phyloP scores from a whole-genome alignment of 2,329 filamentous ascomycete species.

The Venturia pyrina region DNA sequence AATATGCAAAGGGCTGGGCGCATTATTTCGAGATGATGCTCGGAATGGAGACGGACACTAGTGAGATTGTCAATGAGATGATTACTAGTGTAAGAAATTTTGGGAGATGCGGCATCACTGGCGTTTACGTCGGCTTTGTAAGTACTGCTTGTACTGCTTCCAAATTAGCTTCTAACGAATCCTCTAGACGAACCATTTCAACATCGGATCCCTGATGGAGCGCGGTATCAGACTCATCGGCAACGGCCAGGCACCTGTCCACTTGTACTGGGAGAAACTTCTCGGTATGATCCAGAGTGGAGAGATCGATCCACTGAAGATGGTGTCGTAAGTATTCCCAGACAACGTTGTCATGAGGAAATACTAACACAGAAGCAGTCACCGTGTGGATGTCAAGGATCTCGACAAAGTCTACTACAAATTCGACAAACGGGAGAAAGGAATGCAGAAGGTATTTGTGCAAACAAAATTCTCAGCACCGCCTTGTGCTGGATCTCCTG shows the following conservation, averaged over 20 bases:
- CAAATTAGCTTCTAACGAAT: constrained; percentile 3
- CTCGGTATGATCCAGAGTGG: constrained; percentile 56
- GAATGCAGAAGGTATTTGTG: constrained; percentile 73
- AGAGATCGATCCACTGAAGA: constrained; percentile 64
- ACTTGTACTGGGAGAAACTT: constrained; percentile 76
- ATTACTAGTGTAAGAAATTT: constrained; percentile 62
- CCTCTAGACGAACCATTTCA: constrained; percentile 64
- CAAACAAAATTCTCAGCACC: constrained; percentile 48
- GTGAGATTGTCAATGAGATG: constrained; percentile 73
- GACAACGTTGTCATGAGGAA: background rate
- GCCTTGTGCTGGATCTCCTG: constrained; percentile 39
- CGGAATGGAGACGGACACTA: constrained; percentile 75
- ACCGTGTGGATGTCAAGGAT: constrained; percentile 51
- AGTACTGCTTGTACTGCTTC: constrained; percentile 19
- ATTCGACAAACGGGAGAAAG: constrained; percentile 61
- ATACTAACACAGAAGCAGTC: constrained; percentile 29
- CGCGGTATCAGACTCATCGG: constrained; percentile 71
- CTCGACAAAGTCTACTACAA: constrained; percentile 44
- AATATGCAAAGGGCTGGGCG: constrained; percentile 52
- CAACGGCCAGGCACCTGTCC: constrained; percentile 62
- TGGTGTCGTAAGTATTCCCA: constrained; percentile 41
- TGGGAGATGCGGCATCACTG: constrained; percentile 68
- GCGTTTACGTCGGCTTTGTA: constrained; percentile 53
- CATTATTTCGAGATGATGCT: constrained; percentile 49
- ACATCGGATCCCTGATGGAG: constrained; percentile 76